Conservation (phyloP, 257 asterid species). For the Solanum ossicruentum region DNA sequence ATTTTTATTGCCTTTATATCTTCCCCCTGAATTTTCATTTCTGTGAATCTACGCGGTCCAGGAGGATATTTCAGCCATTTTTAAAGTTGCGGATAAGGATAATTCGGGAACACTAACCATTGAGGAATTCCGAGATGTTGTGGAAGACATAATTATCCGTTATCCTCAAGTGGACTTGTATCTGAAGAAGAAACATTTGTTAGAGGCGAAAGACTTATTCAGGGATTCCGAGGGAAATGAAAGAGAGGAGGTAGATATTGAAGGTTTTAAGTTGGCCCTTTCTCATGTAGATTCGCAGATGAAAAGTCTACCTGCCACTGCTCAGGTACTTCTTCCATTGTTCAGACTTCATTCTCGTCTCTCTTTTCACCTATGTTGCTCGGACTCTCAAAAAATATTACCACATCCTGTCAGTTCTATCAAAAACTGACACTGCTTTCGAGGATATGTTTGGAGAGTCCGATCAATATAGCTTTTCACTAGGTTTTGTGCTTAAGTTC, state of each 20-base stretch:
- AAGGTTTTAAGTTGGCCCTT: slow-evolving; percentile 67
- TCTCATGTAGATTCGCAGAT: slow-evolving; percentile 80
- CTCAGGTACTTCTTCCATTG: slow-evolving; percentile 40
- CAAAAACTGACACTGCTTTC: background rate
- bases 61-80: slow-evolving; percentile 81
- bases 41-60: background rate
- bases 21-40: background rate
- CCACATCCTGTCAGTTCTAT: background rate
- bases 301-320: slow-evolving; percentile 97
- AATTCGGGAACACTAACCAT: slow-evolving; percentile 71
- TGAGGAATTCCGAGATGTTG: slow-evolving; percentile 74
- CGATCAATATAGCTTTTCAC: background rate
- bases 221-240: slow-evolving; percentile 54
- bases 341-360: background rate
- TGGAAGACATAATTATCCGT: slow-evolving; percentile 65
- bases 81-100: slow-evolving; percentile 72
- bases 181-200: slow-evolving; percentile 46
- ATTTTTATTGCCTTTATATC: background rate
- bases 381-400: background rate
- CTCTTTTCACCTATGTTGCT: background rate
- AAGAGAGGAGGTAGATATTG: slow-evolving; percentile 64
- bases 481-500: background rate
- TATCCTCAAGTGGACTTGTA: slow-evolving; percentile 84
- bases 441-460: background rate
- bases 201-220: slow-evolving; percentile 45